phyloP scores from a whole-genome alignment of 306 rosid species.

The Trifolium fragiferum region DNA sequence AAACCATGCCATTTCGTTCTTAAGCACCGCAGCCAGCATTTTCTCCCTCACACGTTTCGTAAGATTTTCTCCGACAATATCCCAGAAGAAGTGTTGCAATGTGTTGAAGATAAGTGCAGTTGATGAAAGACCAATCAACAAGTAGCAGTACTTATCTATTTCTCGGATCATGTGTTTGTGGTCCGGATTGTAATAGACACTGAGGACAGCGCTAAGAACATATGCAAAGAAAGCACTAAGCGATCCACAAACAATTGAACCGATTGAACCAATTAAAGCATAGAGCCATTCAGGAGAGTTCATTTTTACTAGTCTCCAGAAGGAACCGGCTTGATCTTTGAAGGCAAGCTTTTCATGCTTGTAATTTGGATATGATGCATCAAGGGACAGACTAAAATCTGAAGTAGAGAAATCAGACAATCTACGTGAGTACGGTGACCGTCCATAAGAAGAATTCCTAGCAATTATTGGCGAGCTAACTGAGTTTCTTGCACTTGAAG shows the following conservation, averaged over 20 bases:
- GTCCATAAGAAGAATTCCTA: constrained; percentile 95
- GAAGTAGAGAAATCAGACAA: constrained; percentile 97
- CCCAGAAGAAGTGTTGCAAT: constrained; percentile 96
- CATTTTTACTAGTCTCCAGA: constrained; percentile 99
- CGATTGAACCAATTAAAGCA: constrained; percentile 87
- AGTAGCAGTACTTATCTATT: constrained; percentile 87
- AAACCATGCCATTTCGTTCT: constrained; percentile 99
- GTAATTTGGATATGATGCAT: constrained; percentile 80
- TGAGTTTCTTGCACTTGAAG: constrained; percentile 99
- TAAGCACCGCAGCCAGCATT: constrained; percentile 85
- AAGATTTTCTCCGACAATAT: constrained; percentile 96
- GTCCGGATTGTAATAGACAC: constrained; percentile 85
- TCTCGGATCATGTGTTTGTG: constrained; percentile 77
- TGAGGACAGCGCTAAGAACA: constrained; percentile 97
- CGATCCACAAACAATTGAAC: constrained; percentile 93
- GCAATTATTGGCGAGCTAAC: constrained; percentile 98
- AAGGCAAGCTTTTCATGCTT: constrained; percentile 86
- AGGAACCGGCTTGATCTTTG: constrained; percentile 95
- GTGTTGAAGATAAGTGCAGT: constrained; percentile 96
- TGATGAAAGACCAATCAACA: constrained; percentile 95
- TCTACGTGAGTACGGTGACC: constrained; percentile 96
- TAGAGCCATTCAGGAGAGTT: constrained; percentile 97
- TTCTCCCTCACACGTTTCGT: constrained; percentile 97
- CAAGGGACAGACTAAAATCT: constrained; percentile 86
- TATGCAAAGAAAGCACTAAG: constrained; percentile 98